Evolutionary conservation across 169 alveolate genomes (phyloP).

Genomic region (Sarcocystis neurona): DNA sequence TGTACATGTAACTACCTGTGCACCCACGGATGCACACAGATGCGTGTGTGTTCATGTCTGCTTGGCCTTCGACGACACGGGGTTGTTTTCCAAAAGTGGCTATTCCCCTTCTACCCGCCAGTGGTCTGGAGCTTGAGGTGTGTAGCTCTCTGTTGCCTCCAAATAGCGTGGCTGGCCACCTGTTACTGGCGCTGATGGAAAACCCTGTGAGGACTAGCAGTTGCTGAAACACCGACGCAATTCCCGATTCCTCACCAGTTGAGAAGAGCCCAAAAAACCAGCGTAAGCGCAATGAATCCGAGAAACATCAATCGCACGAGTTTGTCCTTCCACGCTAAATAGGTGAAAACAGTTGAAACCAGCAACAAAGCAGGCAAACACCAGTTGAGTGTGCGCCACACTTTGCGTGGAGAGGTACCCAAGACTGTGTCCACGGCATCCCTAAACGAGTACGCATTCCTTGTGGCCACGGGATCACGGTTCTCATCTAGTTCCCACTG

Average conservation of each 20-base stretch:
- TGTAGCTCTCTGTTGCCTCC: background rate
- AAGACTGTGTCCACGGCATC: constrained; percentile 15
- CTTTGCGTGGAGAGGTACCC: background rate
- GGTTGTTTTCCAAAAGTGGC: too few species aligned
- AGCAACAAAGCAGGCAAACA: background rate
- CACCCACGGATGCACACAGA: background rate
- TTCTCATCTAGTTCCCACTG: too few species aligned
- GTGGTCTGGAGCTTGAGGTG: background rate
- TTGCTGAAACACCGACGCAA: too few species aligned
- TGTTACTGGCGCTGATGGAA: too few species aligned
- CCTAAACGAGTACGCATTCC: too few species aligned
- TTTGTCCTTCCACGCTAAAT: background rate
- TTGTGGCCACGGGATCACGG: too few species aligned
- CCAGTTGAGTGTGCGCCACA: background rate
- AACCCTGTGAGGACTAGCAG: too few species aligned
- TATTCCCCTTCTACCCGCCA: background rate
- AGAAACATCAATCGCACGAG: background rate
- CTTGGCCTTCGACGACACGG: too few species aligned
- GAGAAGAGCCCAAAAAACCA: background rate
- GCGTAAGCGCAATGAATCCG: background rate
- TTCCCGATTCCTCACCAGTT: constrained; percentile 33
- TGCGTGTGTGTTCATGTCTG: background rate
- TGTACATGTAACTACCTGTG: background rate
- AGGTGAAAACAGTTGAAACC: background rate
- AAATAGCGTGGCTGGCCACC: too few species aligned